Evolutionary conservation across 202 grass and related monocot genomes (phyloP).

Genomic region (Zizania palustris): DNA sequence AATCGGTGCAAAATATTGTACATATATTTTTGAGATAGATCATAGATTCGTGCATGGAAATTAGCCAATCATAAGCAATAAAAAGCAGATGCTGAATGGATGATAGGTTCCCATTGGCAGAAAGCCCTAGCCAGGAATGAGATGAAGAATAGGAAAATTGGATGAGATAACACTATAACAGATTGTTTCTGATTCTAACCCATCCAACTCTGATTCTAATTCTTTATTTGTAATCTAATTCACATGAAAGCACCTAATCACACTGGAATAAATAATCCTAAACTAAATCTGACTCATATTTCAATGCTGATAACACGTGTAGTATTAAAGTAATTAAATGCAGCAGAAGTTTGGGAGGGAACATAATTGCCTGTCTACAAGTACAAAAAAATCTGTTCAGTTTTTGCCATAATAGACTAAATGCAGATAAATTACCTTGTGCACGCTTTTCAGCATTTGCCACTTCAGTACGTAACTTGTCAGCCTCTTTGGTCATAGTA

Average conservation of each 20-base stretch:
- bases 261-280: too few relatives aligned
- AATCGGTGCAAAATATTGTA: background rate
- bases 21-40: background rate
- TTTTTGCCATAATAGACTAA: background rate
- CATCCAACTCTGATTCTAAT: too few relatives aligned
- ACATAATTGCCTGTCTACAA: background rate
- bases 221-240: too few relatives aligned
- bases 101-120: too few relatives aligned
- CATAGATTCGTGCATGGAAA: conserved; percentile 1
- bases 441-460: conserved; percentile 64
- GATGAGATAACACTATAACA: too few relatives aligned
- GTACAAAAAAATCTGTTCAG: background rate
- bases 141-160: too few relatives aligned
- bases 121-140: too few relatives aligned
- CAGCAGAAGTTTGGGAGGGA: conserved; percentile 17
- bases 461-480: conserved; percentile 78
- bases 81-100: background rate
- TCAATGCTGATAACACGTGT: background rate
- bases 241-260: too few relatives aligned
- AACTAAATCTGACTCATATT: too few relatives aligned
- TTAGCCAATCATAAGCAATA: conserved; percentile 10
- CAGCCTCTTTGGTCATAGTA: conserved; percentile 77
- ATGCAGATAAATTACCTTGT: conserved; percentile 51
- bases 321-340: background rate
- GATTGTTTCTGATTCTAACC: too few relatives aligned